Evolutionary conservation across 2,329 filamentous ascomycete species (phyloP), one percentile per base, ranked within the genome.

Genomic region (Biscogniauxia mediterranea): DNA sequence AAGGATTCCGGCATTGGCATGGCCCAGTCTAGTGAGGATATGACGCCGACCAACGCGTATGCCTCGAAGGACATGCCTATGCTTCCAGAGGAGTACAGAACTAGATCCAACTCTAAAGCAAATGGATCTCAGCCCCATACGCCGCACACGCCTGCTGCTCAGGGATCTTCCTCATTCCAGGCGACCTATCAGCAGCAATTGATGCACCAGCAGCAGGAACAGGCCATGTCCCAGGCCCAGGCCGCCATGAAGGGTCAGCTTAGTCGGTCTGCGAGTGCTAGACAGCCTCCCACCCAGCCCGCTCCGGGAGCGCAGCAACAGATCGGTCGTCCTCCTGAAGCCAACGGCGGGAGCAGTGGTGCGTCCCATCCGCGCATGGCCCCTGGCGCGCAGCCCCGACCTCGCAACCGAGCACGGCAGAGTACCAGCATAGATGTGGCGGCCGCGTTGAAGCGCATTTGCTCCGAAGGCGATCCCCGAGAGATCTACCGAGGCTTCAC

Each of bases 391-490:
- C 88, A 66, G 78, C 78, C 51, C 82, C 83, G 93, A 57, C 90
- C 91, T 20, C 87, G 93, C 63, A 91, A 93, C 69, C 85, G 92
- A 58, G 82, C 88, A 50, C 87, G 93, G 54, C 91, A 93, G 73
- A 96, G 90, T 74, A 91, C 86, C 67, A 88, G 85, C 53, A 83
- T 92, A 59, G 94, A 99, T 72, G 91, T 99, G 59, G 84, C 96
- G 49, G 85, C 87, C 20, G 88, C 91, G 19, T 83, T 99, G 57
- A 92, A 93, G 75, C 87, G 91, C 32, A 98, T 99, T 66, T 98
- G 95, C 75, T 93, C 89, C 21, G 88, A 92, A 57, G 92, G 91
- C 54, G 94, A 99, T 73, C 95, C 95, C 3, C 91, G 92, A 25
- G 88, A 91, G 58, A 89, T 94, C 66, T 99, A 97, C 78, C 87